These are phyloP conservation scores for Ocimum tenuiflorum DNA, from an alignment of 257 asterid species.

Conservation along the genomic window DNA sequence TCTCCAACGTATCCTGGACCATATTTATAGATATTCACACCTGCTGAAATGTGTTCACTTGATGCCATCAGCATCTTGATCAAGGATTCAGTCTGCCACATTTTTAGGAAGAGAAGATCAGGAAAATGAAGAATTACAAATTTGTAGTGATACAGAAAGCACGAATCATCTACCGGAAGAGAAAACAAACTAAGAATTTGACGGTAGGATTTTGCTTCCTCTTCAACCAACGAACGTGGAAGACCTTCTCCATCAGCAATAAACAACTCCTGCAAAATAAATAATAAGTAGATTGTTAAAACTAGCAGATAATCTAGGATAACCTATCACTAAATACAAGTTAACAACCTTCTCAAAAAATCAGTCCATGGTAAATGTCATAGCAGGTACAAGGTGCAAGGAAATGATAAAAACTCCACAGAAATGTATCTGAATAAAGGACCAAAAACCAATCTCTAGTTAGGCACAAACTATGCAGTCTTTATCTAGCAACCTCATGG, in stretches of 20 bases:
- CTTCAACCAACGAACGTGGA: constrained; percentile 79
- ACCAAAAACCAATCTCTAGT: background rate
- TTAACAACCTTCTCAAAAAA: background rate
- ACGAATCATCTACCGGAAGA: constrained; percentile 47
- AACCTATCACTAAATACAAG: background rate
- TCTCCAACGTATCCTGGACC: constrained; percentile 55
- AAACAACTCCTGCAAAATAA: constrained; percentile 66
- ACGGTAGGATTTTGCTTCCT: constrained; percentile 70
- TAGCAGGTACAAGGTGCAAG: background rate
- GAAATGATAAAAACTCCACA: background rate
- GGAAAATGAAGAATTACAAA: constrained; percentile 7
- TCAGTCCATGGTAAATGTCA: background rate
- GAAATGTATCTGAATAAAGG: background rate
- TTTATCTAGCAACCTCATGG: background rate
- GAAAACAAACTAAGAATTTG: constrained; percentile 66
- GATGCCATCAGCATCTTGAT: constrained; percentile 77
- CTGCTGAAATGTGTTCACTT: constrained; percentile 57
- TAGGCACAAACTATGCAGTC: background rate
- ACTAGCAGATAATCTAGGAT: no score
- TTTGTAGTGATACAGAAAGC: constrained; percentile 9
- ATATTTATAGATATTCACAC: constrained; percentile 32
- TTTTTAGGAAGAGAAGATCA: constrained; percentile 13
- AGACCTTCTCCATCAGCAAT: constrained; percentile 99
- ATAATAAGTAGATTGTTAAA: background rate
- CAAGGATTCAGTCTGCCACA: constrained; percentile 64